phyloP scores from a whole-genome alignment of 441 rosid genomes.

The Kokia cookei region DNA sequence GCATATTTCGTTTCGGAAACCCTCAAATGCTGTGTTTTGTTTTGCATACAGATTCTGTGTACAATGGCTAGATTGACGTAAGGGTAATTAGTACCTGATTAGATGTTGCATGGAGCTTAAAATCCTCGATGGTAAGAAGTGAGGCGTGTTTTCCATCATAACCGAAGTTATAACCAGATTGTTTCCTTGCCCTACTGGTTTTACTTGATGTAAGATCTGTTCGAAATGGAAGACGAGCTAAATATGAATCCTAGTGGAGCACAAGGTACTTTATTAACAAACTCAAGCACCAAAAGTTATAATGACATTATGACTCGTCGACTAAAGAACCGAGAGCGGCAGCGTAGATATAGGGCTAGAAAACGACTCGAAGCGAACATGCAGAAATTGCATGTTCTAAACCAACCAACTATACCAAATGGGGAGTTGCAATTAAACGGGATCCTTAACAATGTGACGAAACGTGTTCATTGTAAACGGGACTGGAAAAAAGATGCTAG shows the following conservation, averaged over 20 bases:
- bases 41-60: not conserved
- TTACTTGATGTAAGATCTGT: slow-evolving; percentile 1
- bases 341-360: slow-evolving; percentile 67
- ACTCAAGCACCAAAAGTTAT: slow-evolving; percentile 17
- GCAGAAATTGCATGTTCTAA: slow-evolving; percentile 19
- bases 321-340: slow-evolving; percentile 71
- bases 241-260: slow-evolving; percentile 25
- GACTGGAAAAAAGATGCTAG: slow-evolving; percentile 82
- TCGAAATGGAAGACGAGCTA: slow-evolving; percentile 29
- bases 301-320: slow-evolving; percentile 44
- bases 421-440: slow-evolving; percentile 13
- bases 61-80: not conserved
- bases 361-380: slow-evolving; percentile 52
- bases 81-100: not conserved
- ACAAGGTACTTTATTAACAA: slow-evolving; percentile 25
- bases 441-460: slow-evolving; percentile 18
- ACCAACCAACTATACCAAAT: slow-evolving; percentile 10
- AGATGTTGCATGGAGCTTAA: slow-evolving; percentile 1
- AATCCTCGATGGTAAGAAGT: not conserved
- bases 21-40: not conserved
- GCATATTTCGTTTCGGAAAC: not conserved
- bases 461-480: slow-evolving; percentile 40
- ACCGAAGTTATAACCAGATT: not conserved
- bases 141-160: not conserved
- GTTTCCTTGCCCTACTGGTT: slow-evolving; percentile 1